Conservation (phyloP, 371 early-diverging fungal genomes). For the Batrachochytrium dendrobatidis region DNA sequence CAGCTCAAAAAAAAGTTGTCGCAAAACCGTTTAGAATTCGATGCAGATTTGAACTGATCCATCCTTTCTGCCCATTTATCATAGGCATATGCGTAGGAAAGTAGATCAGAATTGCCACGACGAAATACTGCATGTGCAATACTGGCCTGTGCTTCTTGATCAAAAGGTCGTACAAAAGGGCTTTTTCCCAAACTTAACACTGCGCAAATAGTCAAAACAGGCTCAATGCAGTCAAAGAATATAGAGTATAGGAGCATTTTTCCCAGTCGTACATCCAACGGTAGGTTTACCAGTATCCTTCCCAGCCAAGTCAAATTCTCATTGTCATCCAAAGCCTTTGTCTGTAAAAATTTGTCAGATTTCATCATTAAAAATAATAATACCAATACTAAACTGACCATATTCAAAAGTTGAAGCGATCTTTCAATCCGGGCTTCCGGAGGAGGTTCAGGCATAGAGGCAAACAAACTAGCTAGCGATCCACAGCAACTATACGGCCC, state of each 20-base stretch:
- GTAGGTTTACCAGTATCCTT: conserved; percentile 37
- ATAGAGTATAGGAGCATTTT: conserved; percentile 79
- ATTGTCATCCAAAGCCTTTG: conserved; percentile 32
- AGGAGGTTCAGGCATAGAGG: not conserved
- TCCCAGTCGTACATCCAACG: conserved; percentile 57
- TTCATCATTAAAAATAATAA: not conserved
- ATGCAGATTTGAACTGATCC: not conserved
- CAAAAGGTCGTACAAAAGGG: not conserved
- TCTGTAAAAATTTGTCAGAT: not conserved
- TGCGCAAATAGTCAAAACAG: conserved; percentile 57
- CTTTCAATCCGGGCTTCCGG: not conserved
- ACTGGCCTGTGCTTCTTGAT: not conserved
- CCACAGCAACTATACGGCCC: not conserved
- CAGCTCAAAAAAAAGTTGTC: not conserved
- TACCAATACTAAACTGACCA: not conserved
- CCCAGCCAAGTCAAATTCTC: conserved; percentile 50
- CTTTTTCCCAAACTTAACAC: not conserved
- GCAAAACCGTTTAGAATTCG: not conserved
- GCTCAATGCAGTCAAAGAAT: conserved; percentile 73
- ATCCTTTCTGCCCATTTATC: not conserved
- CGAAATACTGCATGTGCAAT: not conserved
- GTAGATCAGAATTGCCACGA: not conserved
- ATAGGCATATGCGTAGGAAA: not conserved
- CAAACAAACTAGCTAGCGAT: not conserved
- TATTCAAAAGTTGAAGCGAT: not conserved